Evolutionary conservation across 75 land plant species (phyloP), one percentile per base, ranked within the genome.

Genomic region (Picea glauca): DNA sequence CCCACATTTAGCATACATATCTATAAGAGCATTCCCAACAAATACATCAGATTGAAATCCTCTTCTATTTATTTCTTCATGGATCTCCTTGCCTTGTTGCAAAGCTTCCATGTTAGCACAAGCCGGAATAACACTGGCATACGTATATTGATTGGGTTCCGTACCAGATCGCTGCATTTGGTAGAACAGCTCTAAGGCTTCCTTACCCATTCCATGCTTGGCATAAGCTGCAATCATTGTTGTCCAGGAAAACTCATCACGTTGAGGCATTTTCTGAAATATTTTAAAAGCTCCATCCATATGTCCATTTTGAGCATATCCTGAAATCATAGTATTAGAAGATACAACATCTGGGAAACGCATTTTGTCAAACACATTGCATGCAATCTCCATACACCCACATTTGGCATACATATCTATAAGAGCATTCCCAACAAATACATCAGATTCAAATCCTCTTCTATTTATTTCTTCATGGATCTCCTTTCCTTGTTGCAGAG

Each of bases 1-100:
- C 35, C 54, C 74, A 68, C 94, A 89, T 70, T 91, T 85, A 3
- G 90, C 90, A 81, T 92, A 92, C 91, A 92, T 83, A 13, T 78
- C 85, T 17, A 89, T 72, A 1, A 92, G 74, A 0, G 90, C 90
- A 83, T 88, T 90, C 3, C 54, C 15, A 14, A 87, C 58, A 57
- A 81, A 78, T 43, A 90, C 78, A 20, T 40, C 43, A 40, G 43
- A 40, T 40, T 40, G 5, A 40, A 40, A 40, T 40, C 43, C 43
- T 40, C 43, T 40, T 4, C 43, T 40, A 40, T 4, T 40, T 40
- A 40, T 40, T 40, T 40, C 43, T 40, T 40, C 43, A 40, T 40
- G 43, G 4, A 40, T 40, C 43, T 40, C 43, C 43, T 40, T 40
- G 43, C 43, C 43, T 40, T 40, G 43, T 5, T 40, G 43, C 43